Base-by-base conservation (phyloP, 2,329 filamentous ascomycete species). In the Didymella keratinophila region DNA sequence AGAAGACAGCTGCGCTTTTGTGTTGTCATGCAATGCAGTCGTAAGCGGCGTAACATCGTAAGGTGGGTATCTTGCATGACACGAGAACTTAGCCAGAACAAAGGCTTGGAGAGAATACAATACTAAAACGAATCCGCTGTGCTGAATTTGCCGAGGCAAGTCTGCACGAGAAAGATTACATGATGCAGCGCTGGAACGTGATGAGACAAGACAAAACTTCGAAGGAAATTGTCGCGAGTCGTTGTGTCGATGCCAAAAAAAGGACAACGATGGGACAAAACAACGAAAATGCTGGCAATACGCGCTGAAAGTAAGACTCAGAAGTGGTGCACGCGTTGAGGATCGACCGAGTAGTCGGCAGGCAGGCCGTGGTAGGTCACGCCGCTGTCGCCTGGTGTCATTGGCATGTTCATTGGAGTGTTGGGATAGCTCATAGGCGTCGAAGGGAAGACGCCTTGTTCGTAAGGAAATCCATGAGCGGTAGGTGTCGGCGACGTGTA, bases 11-110 rank as follows among this genome's bases (percentile, higher is more conserved):
- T 56, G 47, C 48, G 46, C 43, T 62, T 61, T 58, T 56, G 42
- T 56, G 47, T 28, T 51, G 58, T 62, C 60, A 43, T 65, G 65
- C 60, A 60, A 63, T 68, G 63, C 63, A 65, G 45, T 69, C 68
- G 62, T 69, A 52, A 65, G 59, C 62, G 52, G 62, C 67, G 60
- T 71, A 60, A 68, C 58, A 57, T 70, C 65, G 59, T 71, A 51
- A 25, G 23, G 23, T 43, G 61, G 67, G 67, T 71, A 68, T 68
- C 62, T 64, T 53, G 63, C 65, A 50, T 53, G 50, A 58, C 50
- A 54, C 45, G 42, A 49, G 49, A 43, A 46, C 8, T 41, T 30
- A 42, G 57, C 57, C 46, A 52, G 42, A 57, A 45, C 27, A 39
- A 34, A 55, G 53, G 47, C 49, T 44, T 49, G 36, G 30, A 41